Base-by-base conservation (phyloP, 1,139 yeast genomes). In the Sugiyamaella pinicola region DNA sequence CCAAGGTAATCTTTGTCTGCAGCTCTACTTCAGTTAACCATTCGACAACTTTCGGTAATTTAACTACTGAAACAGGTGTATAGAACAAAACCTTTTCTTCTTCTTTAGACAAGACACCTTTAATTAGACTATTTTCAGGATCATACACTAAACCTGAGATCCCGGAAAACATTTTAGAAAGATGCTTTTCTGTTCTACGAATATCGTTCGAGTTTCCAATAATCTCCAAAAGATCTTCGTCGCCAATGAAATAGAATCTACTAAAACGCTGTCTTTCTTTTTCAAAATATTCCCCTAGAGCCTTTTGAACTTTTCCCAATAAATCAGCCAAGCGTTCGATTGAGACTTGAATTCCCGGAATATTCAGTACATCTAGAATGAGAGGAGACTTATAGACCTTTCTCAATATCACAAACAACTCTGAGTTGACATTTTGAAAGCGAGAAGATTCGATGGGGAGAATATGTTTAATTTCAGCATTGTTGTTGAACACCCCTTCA, bases 201-300 rank as follows among this genome's bases (percentile, higher is more conserved):
- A 81, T 67, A 60, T 84, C 80, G 7, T 69, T 70, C 0, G 84
- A 74, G 54, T 84, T 78, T 3, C 97, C 96, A 52, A 93, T 79
- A 39, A 93, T 79, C 58, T 89, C 96, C 37, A 93, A 71, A 38
- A 93, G 72, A 65, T 91, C 97, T 58, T 90, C 96, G 64, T 93
- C 93, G 5, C 98, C 97, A 37, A 93, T 73, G 64, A 93, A 91
- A 62, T 85, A 90, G 56, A 91, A 86, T 44, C 98, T 75, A 0
- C 96, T 93, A 62, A 86, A 91, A 1, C 77, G 58, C 47, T 81
- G 85, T 58, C 98, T 74, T 64, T 91, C 96, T 43, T 78, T 80
- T 61, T 91, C 97, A 46, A 91, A 74, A 65, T 84, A 93, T 13
- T 87, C 95, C 1, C 84, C 77, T 15, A 93, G 75, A 0, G 96